Evolutionary conservation across 345 rosid species (phyloP).

Genomic region (Nephelium lappaceum): DNA sequence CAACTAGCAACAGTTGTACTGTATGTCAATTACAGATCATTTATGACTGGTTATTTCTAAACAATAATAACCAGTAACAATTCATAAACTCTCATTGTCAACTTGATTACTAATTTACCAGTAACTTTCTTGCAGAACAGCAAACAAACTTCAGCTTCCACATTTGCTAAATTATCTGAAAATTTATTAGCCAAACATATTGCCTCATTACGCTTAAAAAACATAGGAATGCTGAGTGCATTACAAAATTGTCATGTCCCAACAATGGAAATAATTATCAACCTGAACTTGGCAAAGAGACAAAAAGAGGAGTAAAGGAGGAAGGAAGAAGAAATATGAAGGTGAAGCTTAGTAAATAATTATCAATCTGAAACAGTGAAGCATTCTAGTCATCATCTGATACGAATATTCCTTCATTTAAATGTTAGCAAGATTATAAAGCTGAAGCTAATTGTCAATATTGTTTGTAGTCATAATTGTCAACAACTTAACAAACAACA

Average conservation of each 20-base stretch:
- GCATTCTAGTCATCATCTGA: conserved; percentile 9
- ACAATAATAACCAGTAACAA: not conserved
- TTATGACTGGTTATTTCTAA: not conserved
- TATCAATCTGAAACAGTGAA: conserved; percentile 3
- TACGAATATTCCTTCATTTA: not conserved
- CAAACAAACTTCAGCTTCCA: not conserved
- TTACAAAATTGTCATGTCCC: not conserved
- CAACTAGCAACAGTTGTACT: too few relatives aligned
- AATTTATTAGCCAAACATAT: not conserved
- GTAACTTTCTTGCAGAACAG: not conserved
- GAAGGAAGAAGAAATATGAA: not conserved
- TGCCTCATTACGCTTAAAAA: not conserved
- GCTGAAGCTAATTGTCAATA: conserved; percentile 10
- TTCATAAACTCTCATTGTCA: not conserved
- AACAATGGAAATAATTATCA: not conserved
- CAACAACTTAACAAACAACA: too few relatives aligned
- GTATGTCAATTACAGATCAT: not conserved
- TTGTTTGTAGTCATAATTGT: conserved; percentile 17
- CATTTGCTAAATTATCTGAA: not conserved
- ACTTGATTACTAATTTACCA: not conserved
- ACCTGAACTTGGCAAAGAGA: not conserved
- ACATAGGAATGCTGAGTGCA: not conserved
- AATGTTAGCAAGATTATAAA: not conserved
- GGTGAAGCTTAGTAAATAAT: not conserved
- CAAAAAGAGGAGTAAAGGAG: not conserved